Conservation (phyloP, 805 yeast genomes). For the Yarrowia sp. region DNA sequence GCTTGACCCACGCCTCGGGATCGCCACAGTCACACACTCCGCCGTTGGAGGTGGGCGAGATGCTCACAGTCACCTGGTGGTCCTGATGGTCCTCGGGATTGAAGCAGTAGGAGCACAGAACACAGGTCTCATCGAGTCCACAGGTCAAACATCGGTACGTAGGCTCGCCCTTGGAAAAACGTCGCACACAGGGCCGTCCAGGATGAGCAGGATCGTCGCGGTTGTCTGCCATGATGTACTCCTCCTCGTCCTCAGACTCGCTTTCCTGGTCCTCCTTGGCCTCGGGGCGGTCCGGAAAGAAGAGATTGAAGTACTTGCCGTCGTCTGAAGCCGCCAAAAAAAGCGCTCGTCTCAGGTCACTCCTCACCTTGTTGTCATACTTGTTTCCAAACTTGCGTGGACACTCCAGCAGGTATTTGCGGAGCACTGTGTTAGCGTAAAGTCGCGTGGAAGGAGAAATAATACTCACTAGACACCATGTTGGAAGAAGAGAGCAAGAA, state of each 20-base stretch:
- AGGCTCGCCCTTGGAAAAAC: constrained; percentile 75
- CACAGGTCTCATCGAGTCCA: constrained; percentile 80
- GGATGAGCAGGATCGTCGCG: constrained; percentile 47
- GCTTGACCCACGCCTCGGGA: constrained; percentile 70
- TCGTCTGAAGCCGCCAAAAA: constrained; percentile 45
- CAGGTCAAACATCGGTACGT: constrained; percentile 73
- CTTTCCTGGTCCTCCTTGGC: constrained; percentile 29
- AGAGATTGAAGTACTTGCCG: constrained; percentile 43
- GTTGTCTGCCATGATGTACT: constrained; percentile 27
- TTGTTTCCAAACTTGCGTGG: constrained; percentile 37
- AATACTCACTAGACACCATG: constrained; percentile 23
- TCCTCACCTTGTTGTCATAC: constrained; percentile 34
- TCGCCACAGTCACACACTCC: constrained; percentile 92
- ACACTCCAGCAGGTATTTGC: constrained; percentile 34
- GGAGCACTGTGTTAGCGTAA: constrained; percentile 27
- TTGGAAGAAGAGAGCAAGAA: neutral
- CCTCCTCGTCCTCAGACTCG: constrained; percentile 36
- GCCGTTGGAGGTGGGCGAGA: constrained; percentile 60
- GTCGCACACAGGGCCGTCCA: constrained; percentile 69
- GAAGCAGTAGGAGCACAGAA: constrained; percentile 74
- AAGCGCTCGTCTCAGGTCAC: constrained; percentile 43
- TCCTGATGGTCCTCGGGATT: constrained; percentile 65
- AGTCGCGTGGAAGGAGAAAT: neutral
- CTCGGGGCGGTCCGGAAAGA: constrained; percentile 41
- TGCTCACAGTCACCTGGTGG: constrained; percentile 65